Percentiles rank a stretch among this genome's conserved stretches.
Evolutionary conservation across 2,329 filamentous ascomycete genomes (phyloP).

Genomic region (Acrocalymma vagum): DNA sequence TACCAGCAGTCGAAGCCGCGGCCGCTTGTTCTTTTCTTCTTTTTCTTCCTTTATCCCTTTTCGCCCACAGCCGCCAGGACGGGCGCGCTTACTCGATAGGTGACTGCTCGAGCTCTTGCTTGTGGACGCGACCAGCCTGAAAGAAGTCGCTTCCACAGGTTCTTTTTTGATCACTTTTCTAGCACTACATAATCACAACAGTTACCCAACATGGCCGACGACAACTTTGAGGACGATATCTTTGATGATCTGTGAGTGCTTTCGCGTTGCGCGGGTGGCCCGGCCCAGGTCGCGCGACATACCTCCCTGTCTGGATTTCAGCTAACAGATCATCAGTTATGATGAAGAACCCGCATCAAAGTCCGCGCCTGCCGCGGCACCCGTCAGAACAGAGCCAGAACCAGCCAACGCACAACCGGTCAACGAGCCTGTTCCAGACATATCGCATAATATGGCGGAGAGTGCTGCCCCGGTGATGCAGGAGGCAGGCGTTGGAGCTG

Average conservation of each 20-base stretch:
- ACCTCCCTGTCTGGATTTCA: neutral
- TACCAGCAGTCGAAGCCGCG: no score
- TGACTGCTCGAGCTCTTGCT: no score
- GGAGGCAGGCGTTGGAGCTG: constrained; percentile 24
- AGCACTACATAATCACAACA: constrained; percentile 23
- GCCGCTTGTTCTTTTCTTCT: no score
- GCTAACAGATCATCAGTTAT: constrained; percentile 44
- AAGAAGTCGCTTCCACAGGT: neutral
- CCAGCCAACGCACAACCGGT: constrained; percentile 25
- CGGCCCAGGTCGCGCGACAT: neutral
- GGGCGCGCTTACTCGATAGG: no score
- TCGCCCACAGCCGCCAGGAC: constrained; percentile 1
- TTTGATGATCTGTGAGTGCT: constrained; percentile 88
- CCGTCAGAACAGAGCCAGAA: constrained; percentile 31
- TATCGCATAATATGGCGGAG: constrained; percentile 18
- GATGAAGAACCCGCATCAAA: constrained; percentile 49
- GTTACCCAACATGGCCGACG: constrained; percentile 72
- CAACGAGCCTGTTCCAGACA: constrained; percentile 25
- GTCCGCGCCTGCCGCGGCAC: constrained; percentile 31
- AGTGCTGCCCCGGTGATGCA: constrained; percentile 26
- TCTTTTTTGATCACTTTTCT: constrained; percentile 3
- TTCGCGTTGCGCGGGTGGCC: constrained; percentile 4
- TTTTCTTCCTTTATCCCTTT: neutral
- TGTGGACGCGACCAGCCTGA: constrained; percentile 5
- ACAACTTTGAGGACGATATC: constrained; percentile 91